A percentile compares a stretch with the other conserved stretches of the same genome.
phyloP scores from a whole-genome alignment of 2,329 filamentous ascomycete species.

The Nothophaeocryptopus gaeumannii region DNA sequence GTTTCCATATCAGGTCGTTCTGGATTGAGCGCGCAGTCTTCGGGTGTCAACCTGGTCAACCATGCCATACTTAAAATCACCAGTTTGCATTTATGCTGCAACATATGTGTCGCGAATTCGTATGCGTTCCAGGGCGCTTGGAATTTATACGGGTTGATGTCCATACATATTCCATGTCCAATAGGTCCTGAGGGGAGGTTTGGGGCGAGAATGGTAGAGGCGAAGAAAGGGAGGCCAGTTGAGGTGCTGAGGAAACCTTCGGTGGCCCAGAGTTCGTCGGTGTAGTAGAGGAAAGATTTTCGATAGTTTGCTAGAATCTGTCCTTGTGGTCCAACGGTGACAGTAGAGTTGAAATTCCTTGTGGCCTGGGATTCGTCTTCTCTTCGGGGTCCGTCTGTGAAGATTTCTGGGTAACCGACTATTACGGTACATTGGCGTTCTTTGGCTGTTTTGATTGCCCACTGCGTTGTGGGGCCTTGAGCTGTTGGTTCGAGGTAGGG shows the following conservation, averaged over 20 bases:
- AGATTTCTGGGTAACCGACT: slow-evolving; percentile 68
- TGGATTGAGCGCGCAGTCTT: slow-evolving; percentile 48
- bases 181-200: slow-evolving; percentile 36
- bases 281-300: slow-evolving; percentile 65
- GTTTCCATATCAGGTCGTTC: slow-evolving; percentile 67
- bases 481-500: slow-evolving; percentile 67
- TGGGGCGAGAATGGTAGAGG: slow-evolving; percentile 20
- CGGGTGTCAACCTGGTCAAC: slow-evolving; percentile 58
- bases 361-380: slow-evolving; percentile 11
- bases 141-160: slow-evolving; percentile 63
- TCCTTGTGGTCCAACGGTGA: slow-evolving; percentile 56
- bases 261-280: slow-evolving; percentile 62
- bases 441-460: slow-evolving; percentile 66
- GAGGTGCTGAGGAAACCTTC: slow-evolving; percentile 22
- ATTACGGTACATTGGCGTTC: slow-evolving; percentile 66
- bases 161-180: slow-evolving; percentile 54
- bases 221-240: slow-evolving; percentile 35
- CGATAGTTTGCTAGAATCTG: slow-evolving; percentile 59
- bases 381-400: slow-evolving; percentile 17
- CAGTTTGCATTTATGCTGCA: slow-evolving; percentile 57
- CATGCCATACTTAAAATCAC: slow-evolving; percentile 76
- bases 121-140: slow-evolving; percentile 56
- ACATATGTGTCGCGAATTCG: slow-evolving; percentile 58
- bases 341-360: slow-evolving; percentile 56
- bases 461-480: slow-evolving; percentile 65